A percentile compares a stretch with the other conserved stretches of the same genome.
phyloP scores from a whole-genome alignment of 177 flowering plant species.

The Vitis hybrid region DNA sequence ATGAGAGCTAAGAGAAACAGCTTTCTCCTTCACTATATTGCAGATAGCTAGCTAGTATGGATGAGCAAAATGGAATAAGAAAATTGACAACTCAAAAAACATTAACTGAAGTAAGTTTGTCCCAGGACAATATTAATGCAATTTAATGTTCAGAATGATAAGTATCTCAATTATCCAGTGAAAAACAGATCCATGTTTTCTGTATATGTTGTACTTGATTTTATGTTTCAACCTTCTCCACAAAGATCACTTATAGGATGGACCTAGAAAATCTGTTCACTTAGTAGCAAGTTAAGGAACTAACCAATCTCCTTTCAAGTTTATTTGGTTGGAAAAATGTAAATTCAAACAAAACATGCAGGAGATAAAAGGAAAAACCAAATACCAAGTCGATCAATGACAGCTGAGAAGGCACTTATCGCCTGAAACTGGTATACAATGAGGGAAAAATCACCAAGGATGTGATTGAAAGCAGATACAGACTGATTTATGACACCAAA shows the following conservation, averaged over 20 bases:
- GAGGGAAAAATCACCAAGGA: slow-evolving; percentile 91
- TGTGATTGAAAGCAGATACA: slow-evolving; percentile 95
- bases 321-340: not conserved
- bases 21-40: not conserved
- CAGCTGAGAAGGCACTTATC: slow-evolving; percentile 96
- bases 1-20: too few relatives aligned
- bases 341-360: not conserved
- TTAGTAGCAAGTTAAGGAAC: not conserved
- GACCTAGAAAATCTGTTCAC: not conserved
- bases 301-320: not conserved
- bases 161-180: not conserved
- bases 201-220: not conserved
- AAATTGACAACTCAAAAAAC: not conserved
- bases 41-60: not conserved
- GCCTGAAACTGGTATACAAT: slow-evolving; percentile 93
- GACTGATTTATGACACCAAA: slow-evolving; percentile 99
- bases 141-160: slow-evolving; percentile 1
- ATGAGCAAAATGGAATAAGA: not conserved
- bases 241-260: not conserved
- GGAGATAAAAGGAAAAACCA: not conserved
- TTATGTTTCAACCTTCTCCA: not conserved
- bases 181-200: not conserved
- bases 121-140: not conserved
- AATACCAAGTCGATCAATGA: slow-evolving; percentile 84
- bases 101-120: not conserved